phyloP scores from a whole-genome alignment of 2,329 filamentous ascomycete species.

The Paecilomyces fulvus region DNA sequence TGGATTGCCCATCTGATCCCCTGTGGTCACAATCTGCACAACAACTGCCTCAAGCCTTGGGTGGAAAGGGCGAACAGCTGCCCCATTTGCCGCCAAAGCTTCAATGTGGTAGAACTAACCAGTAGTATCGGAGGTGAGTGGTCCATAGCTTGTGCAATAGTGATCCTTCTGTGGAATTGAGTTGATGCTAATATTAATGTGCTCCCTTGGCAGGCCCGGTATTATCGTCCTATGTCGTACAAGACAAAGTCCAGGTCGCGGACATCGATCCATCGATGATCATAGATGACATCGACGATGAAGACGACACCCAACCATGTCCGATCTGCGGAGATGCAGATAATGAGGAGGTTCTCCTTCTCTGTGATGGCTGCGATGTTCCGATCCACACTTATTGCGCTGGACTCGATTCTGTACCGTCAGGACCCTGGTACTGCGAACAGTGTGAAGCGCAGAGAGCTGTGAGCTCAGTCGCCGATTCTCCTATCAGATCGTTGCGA shows the following conservation, averaged over 20 bases:
- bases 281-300: constrained; percentile 62
- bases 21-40: constrained; percentile 87
- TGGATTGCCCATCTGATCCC: constrained; percentile 58
- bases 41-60: constrained; percentile 89
- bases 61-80: constrained; percentile 95
- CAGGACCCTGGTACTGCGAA: constrained; percentile 83
- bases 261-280: constrained; percentile 67
- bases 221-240: constrained; percentile 49
- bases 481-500: constrained; percentile 19
- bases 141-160: neutral
- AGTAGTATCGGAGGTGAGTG: constrained; percentile 64
- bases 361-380: constrained; percentile 86
- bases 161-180: neutral
- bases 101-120: constrained; percentile 83
- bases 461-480: constrained; percentile 29
- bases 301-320: constrained; percentile 62
- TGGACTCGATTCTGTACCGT: constrained; percentile 67
- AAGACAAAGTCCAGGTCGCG: constrained; percentile 60
- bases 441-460: constrained; percentile 54
- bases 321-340: constrained; percentile 75
- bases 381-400: constrained; percentile 90
- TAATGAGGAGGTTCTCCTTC: constrained; percentile 73
- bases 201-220: constrained; percentile 39
- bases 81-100: constrained; percentile 86
- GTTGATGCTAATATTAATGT: constrained; percentile 32